Evolutionary conservation across 2,329 filamentous ascomycete species (phyloP).

Genomic region (Pleurostoma richardsiae): DNA sequence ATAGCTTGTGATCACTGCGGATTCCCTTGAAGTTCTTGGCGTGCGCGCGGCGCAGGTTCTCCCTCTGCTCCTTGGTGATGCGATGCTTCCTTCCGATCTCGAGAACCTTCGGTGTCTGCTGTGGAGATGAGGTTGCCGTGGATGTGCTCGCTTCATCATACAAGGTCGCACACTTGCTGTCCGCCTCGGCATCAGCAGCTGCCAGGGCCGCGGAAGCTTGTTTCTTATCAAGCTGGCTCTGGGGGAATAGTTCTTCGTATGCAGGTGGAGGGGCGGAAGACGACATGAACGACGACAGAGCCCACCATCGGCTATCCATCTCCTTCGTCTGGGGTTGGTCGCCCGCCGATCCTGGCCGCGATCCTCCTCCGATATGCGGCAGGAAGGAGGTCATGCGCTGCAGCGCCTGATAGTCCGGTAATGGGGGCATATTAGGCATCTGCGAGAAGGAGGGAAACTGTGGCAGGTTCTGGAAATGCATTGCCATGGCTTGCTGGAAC

Average conservation of each 20-base stretch:
- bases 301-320: slow-evolving; percentile 60
- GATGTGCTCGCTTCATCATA: slow-evolving; percentile 40
- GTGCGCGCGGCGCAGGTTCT: slow-evolving; percentile 55
- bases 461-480: slow-evolving; percentile 61
- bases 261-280: slow-evolving; percentile 59
- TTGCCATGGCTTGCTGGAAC: slow-evolving; percentile 65
- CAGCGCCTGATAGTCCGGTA: slow-evolving; percentile 68
- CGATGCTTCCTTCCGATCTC: slow-evolving; percentile 59
- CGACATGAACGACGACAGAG: slow-evolving; percentile 52
- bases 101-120: slow-evolving; percentile 33
- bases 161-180: slow-evolving; percentile 48
- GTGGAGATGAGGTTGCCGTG: not conserved
- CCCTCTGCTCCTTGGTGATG: slow-evolving; percentile 61
- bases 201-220: slow-evolving; percentile 53
- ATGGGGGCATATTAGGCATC: slow-evolving; percentile 60
- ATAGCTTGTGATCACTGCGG: slow-evolving; percentile 60
- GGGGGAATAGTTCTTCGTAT: slow-evolving; percentile 74
- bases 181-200: slow-evolving; percentile 52
- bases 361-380: slow-evolving; percentile 50
- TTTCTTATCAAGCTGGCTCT: slow-evolving; percentile 47
- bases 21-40: slow-evolving; percentile 59
- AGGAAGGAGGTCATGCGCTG: slow-evolving; percentile 69
- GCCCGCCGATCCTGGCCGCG: slow-evolving; percentile 42
- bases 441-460: slow-evolving; percentile 38
- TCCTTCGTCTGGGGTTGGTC: slow-evolving; percentile 2